Conservation (phyloP, 768 basidiomycete genomes). For the Boletus pseudo-olivaceus region DNA sequence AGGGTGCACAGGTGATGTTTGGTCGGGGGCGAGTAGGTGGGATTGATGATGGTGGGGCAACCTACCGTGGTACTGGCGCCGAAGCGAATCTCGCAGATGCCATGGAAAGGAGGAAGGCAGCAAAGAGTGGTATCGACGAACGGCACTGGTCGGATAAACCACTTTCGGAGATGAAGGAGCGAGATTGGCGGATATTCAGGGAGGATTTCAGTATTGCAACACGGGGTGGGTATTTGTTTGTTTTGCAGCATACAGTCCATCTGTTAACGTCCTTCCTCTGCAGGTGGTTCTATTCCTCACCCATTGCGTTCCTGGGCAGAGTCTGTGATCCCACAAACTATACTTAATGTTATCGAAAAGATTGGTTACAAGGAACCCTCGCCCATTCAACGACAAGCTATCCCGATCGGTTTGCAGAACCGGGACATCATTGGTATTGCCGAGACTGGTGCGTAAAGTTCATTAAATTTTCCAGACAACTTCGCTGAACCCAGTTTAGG, state of each 20-base stretch:
- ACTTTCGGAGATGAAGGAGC: slow-evolving; percentile 86
- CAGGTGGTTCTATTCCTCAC: slow-evolving; percentile 91
- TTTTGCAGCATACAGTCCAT: background rate
- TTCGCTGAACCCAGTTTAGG: slow-evolving; percentile 42
- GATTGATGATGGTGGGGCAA: slow-evolving; percentile 72
- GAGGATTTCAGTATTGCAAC: slow-evolving; percentile 98
- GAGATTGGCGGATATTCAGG: slow-evolving; percentile 98
- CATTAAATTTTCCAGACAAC: background rate
- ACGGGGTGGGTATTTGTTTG: slow-evolving; percentile 51
- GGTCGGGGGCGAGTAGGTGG: slow-evolving; percentile 81
- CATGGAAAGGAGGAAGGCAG: slow-evolving; percentile 78
- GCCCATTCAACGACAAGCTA: slow-evolving; percentile 96
- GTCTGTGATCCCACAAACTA: slow-evolving; percentile 71
- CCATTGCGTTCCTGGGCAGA: slow-evolving; percentile 92
- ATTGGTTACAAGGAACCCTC: slow-evolving; percentile 98
- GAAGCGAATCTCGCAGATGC: slow-evolving; percentile 70
- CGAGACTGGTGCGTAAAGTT: slow-evolving; percentile 73
- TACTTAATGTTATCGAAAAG: slow-evolving; percentile 80
- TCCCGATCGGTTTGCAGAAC: slow-evolving; percentile 96
- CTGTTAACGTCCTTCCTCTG: slow-evolving; percentile 1
- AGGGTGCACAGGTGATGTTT: slow-evolving; percentile 87
- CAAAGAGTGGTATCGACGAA: slow-evolving; percentile 83
- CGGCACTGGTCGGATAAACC: slow-evolving; percentile 98
- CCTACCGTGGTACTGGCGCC: slow-evolving; percentile 29
- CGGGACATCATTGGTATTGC: slow-evolving; percentile 98